Conservation (phyloP, 495 filamentous ascomycete species). For the Aspergillus cavernicola region DNA sequence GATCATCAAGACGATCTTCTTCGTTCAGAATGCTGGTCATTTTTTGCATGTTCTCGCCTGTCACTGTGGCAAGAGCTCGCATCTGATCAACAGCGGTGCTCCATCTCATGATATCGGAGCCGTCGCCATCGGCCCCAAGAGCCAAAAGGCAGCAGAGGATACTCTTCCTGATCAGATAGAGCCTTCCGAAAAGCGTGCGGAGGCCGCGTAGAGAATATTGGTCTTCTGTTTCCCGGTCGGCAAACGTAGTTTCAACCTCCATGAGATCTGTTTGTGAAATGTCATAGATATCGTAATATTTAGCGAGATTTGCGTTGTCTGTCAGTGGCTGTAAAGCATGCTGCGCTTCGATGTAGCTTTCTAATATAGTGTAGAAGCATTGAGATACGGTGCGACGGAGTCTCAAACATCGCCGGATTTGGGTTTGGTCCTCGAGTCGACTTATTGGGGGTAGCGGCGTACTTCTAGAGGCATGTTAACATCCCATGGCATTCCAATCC, state of each 20-base stretch:
- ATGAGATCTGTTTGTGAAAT: conserved; percentile 73
- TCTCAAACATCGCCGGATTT: conserved; percentile 72
- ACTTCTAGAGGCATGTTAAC: conserved; percentile 59
- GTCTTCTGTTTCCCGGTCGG: conserved; percentile 63
- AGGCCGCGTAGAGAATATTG: conserved; percentile 74
- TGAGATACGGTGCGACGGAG: conserved; percentile 70
- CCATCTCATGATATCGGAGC: conserved; percentile 77
- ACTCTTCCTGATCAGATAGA: conserved; percentile 76
- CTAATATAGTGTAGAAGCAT: conserved; percentile 64
- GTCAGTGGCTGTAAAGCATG: conserved; percentile 65
- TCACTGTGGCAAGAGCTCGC: conserved; percentile 54
- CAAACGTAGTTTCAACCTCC: conserved; percentile 58
- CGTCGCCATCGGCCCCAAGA: conserved; percentile 79
- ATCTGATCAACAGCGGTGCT: conserved; percentile 74
- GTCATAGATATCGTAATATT: conserved; percentile 90
- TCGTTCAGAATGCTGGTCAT: conserved; percentile 72
- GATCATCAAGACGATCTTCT: conserved; percentile 67
- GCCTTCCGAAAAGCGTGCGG: conserved; percentile 71
- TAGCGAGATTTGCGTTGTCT: conserved; percentile 75
- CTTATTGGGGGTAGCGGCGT: conserved; percentile 81
- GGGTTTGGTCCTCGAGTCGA: conserved; percentile 72
- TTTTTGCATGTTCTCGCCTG: conserved; percentile 47
- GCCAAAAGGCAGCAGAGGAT: conserved; percentile 84
- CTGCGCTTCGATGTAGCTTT: conserved; percentile 64
- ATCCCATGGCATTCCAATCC: not conserved